Evolutionary conservation across 1,284 basidiomycete species (phyloP).

Genomic region (Leucoagaricus sp.): DNA sequence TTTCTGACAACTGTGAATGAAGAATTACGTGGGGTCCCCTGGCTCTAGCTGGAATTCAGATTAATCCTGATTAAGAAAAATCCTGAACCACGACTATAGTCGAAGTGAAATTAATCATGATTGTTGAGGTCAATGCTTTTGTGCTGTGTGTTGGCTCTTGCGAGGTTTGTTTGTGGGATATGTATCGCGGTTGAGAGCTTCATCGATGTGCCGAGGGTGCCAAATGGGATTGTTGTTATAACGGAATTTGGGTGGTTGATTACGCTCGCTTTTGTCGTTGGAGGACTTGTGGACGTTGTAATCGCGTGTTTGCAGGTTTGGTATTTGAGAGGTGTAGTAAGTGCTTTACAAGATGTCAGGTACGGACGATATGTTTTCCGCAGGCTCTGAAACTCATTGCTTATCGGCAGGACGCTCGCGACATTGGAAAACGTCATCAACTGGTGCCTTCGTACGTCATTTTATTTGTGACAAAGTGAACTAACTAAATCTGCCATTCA

Average conservation of each 20-base stretch:
- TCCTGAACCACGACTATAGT: no score
- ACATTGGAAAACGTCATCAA: conserved; percentile 7
- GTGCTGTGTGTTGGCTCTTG: background rate
- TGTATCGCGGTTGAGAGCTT: background rate
- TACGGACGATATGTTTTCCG: background rate
- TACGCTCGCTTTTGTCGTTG: background rate
- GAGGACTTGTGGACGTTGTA: background rate
- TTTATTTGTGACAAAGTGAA: background rate
- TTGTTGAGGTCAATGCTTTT: no score
- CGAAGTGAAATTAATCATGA: no score
- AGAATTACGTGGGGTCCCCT: no score
- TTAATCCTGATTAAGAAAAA: no score
- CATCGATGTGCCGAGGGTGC: conserved; percentile 5
- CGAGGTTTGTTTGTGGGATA: background rate
- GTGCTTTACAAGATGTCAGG: background rate
- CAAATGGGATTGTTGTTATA: background rate
- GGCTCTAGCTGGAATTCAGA: no score
- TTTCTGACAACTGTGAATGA: no score
- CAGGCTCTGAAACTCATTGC: background rate
- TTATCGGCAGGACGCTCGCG: background rate
- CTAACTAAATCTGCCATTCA: background rate
- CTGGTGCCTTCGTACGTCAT: conserved; percentile 5
- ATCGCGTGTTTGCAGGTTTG: conserved; percentile 3
- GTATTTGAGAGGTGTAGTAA: background rate
- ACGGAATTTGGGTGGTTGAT: conserved; percentile 6